Conservation (phyloP, 768 basidiomycete species). For the Tulasnella sp. region DNA sequence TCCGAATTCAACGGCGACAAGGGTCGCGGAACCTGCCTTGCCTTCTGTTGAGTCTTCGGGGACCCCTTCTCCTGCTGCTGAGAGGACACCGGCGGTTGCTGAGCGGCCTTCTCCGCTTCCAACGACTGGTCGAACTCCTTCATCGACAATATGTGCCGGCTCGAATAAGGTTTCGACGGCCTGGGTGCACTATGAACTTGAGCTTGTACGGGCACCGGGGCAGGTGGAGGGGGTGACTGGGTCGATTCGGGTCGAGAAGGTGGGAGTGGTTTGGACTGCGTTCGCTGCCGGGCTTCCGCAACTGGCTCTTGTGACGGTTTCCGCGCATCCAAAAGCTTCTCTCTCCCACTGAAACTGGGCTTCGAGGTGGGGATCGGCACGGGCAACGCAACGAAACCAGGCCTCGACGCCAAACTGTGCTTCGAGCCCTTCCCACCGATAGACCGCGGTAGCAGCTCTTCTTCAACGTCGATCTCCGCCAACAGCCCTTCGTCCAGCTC, state of each 20-base stretch:
- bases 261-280: not conserved
- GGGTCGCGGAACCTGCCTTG: not conserved
- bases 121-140: slow-evolving; percentile 1
- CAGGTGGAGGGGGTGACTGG: not conserved
- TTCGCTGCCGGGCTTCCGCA: not conserved
- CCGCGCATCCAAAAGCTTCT: not conserved
- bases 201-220: not conserved
- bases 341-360: not conserved
- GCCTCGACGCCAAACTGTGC: not conserved
- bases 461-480: slow-evolving; percentile 3
- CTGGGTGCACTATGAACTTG: not conserved
- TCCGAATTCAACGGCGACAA: not conserved
- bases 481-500: not conserved
- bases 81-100: not conserved
- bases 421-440: not conserved
- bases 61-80: not conserved
- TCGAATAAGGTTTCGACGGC: not conserved
- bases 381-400: not conserved
- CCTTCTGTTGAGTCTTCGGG: not conserved
- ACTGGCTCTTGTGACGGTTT: not conserved
- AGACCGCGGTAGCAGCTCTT: not conserved
- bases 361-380: not conserved
- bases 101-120: slow-evolving; percentile 1
- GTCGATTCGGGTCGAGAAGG: not conserved
- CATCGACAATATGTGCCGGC: not conserved